phyloP scores from a whole-genome alignment of 2,329 filamentous ascomycete genomes.

The Aspergillus sp. region DNA sequence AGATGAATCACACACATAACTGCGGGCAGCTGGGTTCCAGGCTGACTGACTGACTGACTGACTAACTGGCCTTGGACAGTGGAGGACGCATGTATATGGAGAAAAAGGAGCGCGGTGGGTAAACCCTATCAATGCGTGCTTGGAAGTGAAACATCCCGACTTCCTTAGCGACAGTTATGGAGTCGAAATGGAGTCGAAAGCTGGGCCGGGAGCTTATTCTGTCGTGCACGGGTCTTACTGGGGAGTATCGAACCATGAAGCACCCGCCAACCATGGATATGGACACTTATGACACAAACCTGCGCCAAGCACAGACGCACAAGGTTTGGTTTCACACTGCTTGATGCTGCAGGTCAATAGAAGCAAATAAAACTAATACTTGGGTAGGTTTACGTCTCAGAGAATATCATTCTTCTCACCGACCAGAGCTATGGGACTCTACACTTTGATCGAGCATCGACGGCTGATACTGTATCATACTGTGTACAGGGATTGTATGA shows the following conservation, averaged over 20 bases:
- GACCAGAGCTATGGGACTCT: neutral
- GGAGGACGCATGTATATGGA: neutral
- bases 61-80: neutral
- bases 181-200: conserved; percentile 2
- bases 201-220: conserved; percentile 12
- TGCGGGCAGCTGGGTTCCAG: neutral
- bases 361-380: neutral
- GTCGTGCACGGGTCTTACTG: conserved; percentile 5
- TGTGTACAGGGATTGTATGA: neutral
- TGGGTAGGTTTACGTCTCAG: neutral
- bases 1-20: neutral
- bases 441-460: neutral
- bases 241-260: conserved; percentile 3
- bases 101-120: neutral
- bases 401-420: neutral
- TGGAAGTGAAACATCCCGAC: conserved; percentile 5
- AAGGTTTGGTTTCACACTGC: neutral
- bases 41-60: neutral
- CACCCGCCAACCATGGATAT: neutral
- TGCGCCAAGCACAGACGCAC: neutral
- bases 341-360: neutral
- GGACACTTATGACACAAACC: conserved; percentile 3
- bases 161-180: neutral
- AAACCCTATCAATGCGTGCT: neutral
- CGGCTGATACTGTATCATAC: conserved; percentile 7